These are phyloP conservation scores for Thyridium curvatum DNA, from an alignment of 2,329 filamentous ascomycete species.

Conservation along the genomic window DNA sequence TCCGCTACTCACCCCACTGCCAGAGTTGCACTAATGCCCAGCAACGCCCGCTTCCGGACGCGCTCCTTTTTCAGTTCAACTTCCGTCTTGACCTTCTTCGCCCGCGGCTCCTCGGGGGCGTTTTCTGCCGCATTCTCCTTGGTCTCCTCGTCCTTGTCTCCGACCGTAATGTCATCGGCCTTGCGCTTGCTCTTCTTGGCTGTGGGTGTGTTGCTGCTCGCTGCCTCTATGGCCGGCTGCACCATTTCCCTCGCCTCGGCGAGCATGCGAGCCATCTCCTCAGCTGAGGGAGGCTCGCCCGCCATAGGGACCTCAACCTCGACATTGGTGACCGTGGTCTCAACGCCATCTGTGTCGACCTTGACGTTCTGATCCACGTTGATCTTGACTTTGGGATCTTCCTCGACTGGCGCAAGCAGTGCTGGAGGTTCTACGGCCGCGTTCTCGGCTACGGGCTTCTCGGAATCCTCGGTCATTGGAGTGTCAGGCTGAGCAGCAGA, in stretches of 20 bases:
- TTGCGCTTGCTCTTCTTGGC: slow-evolving; percentile 64
- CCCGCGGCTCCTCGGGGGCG: slow-evolving; percentile 10
- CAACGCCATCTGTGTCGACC: slow-evolving; percentile 47
- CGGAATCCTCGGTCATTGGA: slow-evolving; percentile 13
- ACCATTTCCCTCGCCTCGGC: slow-evolving; percentile 86
- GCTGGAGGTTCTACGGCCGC: slow-evolving; percentile 30
- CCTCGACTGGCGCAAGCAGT: slow-evolving; percentile 44
- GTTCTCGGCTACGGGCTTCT: slow-evolving; percentile 17
- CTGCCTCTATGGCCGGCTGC: slow-evolving; percentile 47
- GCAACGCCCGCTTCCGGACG: slow-evolving; percentile 76
- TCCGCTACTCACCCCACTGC: slow-evolving; percentile 78
- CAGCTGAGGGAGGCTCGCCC: slow-evolving; percentile 64
- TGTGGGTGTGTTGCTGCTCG: slow-evolving; percentile 19
- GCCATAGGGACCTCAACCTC: slow-evolving; percentile 66
- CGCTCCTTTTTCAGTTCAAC: slow-evolving; percentile 78
- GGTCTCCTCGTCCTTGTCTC: slow-evolving; percentile 54
- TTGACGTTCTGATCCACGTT: slow-evolving; percentile 61
- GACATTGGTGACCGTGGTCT: slow-evolving; percentile 66
- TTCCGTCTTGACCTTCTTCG: slow-evolving; percentile 77
- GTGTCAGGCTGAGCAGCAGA: slow-evolving; percentile 1
- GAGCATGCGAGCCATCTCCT: slow-evolving; percentile 78
- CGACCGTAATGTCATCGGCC: slow-evolving; percentile 63
- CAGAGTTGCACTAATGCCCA: slow-evolving; percentile 81
- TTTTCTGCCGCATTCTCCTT: slow-evolving; percentile 26
- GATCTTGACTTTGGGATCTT: slow-evolving; percentile 58